Conservation (phyloP, 176 grass and related monocot genomes). For the Eremochloa ophiuroides region DNA sequence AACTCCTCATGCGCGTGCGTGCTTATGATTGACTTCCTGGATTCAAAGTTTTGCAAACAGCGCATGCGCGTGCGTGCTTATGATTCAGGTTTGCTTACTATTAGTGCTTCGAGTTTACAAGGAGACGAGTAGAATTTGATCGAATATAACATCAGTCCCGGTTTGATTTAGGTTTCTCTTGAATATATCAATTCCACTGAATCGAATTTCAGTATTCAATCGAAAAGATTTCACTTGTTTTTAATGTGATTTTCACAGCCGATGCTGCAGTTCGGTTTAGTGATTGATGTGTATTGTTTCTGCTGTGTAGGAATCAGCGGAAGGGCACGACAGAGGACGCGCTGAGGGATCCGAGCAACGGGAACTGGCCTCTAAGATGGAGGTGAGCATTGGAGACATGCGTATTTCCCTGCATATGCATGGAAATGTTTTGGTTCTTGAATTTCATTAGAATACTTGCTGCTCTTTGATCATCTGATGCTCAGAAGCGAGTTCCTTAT, state of each 20-base stretch:
- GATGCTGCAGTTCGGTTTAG: background rate
- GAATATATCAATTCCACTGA: background rate
- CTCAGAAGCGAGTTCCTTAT: background rate
- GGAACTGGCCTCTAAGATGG: constrained; percentile 21
- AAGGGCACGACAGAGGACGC: background rate
- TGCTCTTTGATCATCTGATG: constrained; percentile 6
- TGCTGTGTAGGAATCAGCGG: constrained; percentile 17
- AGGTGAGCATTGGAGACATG: constrained; percentile 35
- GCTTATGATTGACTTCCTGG: background rate
- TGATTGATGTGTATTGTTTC: constrained; percentile 17
- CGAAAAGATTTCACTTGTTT: background rate
- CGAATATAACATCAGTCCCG: background rate
- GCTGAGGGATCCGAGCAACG: background rate
- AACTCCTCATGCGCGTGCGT: background rate
- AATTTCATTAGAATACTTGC: background rate
- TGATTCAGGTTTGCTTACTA: background rate
- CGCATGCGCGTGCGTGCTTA: background rate
- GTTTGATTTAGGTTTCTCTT: background rate
- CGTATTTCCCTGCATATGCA: constrained; percentile 39
- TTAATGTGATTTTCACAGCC: background rate
- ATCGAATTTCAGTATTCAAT: background rate
- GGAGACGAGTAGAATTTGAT: constrained; percentile 8
- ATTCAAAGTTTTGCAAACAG: background rate
- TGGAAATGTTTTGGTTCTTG: constrained; percentile 15
- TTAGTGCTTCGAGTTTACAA: background rate